Conservation (phyloP, 805 yeast genomes). For the Starmerella tilneyi region DNA sequence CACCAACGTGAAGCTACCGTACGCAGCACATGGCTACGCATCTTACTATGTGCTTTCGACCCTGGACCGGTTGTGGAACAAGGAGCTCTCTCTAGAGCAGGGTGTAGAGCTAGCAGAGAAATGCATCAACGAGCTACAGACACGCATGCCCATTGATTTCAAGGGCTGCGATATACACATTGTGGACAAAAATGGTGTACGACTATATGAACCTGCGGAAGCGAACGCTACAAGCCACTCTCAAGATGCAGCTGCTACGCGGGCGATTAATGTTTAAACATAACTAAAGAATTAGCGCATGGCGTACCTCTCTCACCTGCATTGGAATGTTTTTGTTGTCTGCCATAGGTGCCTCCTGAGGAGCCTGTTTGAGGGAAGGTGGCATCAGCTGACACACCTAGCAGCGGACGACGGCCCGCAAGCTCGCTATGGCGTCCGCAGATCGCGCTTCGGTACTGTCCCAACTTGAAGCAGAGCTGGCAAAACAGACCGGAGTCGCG, state of each 20-base stretch:
- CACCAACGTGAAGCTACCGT: conserved; percentile 80
- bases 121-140: conserved; percentile 69
- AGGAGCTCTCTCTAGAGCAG: conserved; percentile 62
- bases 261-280: background rate
- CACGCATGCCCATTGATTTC: conserved; percentile 87
- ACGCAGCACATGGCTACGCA: conserved; percentile 98
- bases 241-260: background rate
- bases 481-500: conserved; percentile 23
- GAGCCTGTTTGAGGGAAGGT: too few species aligned
- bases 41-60: conserved; percentile 86
- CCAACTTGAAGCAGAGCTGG: conserved; percentile 2
- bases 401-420: background rate
- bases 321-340: too few species aligned
- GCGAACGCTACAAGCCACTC: background rate
- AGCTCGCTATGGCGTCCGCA: background rate
- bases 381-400: conserved; percentile 4
- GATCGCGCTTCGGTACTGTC: conserved; percentile 1
- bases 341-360: too few species aligned
- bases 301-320: too few species aligned
- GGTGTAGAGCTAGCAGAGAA: conserved; percentile 63
- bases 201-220: conserved; percentile 21
- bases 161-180: conserved; percentile 70
- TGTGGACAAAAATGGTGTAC: conserved; percentile 52
- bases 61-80: conserved; percentile 79
- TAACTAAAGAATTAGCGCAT: background rate